These are phyloP conservation scores for Leccinellum albellum DNA, from an alignment of 768 basidiomycete genomes.

Conservation along the genomic window DNA sequence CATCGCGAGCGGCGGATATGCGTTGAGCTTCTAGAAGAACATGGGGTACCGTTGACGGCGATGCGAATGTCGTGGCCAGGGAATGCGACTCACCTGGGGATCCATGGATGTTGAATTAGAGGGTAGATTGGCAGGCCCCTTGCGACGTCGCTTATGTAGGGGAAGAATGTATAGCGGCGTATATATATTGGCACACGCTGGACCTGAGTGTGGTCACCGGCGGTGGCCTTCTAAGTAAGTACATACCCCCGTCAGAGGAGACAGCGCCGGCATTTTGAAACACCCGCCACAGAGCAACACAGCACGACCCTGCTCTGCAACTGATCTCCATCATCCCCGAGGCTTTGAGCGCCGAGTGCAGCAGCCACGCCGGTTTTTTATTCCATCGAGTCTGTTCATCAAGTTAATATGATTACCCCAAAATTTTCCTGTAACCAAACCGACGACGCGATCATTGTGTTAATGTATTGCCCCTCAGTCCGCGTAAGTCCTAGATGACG, in stretches of 20 bases:
- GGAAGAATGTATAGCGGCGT: background rate
- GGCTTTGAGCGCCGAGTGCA: background rate
- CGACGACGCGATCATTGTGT: slow-evolving; percentile 48
- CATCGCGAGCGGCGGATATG: slow-evolving; percentile 66
- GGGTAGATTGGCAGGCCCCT: background rate
- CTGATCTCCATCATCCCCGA: slow-evolving; percentile 1
- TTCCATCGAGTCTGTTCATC: background rate
- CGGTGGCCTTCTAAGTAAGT: slow-evolving; percentile 7
- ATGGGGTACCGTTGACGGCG: slow-evolving; percentile 58
- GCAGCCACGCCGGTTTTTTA: background rate
- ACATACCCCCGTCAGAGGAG: background rate
- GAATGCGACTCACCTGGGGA: slow-evolving; percentile 39
- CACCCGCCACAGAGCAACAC: background rate
- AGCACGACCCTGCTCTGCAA: background rate
- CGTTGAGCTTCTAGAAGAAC: slow-evolving; percentile 54
- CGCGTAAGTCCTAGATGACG: slow-evolving; percentile 43
- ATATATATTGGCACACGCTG: background rate
- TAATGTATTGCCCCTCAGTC: slow-evolving; percentile 68
- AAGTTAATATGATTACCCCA: slow-evolving; percentile 60
- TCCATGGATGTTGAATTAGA: slow-evolving; percentile 29
- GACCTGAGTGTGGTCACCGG: background rate
- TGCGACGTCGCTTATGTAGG: slow-evolving; percentile 5
- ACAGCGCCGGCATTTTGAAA: background rate
- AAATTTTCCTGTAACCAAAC: slow-evolving; percentile 69
- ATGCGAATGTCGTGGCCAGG: background rate